These are phyloP conservation scores for Coemansia sp. DNA, from an alignment of 371 early-diverging fungal species.

Conservation along the genomic window DNA sequence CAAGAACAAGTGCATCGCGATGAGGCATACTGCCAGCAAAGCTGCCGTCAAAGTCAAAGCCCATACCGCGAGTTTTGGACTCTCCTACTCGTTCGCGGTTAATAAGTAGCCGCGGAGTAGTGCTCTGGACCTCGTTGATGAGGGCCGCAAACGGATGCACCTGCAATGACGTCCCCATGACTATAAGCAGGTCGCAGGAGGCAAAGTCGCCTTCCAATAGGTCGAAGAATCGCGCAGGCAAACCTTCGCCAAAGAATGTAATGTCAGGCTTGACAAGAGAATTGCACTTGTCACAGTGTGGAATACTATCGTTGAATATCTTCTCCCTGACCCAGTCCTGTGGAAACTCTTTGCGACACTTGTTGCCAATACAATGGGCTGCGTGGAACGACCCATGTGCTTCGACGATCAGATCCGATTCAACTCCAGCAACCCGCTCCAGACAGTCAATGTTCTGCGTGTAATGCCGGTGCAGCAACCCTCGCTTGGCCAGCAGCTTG, in stretches of 20 bases:
- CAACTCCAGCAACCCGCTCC: conserved; percentile 83
- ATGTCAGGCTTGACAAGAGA: conserved; percentile 90
- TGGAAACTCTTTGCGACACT: conserved; percentile 54
- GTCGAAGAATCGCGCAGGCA: conserved; percentile 76
- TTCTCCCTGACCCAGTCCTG: conserved; percentile 52
- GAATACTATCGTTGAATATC: conserved; percentile 63
- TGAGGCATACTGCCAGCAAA: conserved; percentile 47
- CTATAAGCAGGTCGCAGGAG: conserved; percentile 79
- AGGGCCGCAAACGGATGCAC: conserved; percentile 89
- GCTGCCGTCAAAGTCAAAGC: conserved; percentile 83
- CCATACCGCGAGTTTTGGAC: conserved; percentile 49
- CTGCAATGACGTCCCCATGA: conserved; percentile 85
- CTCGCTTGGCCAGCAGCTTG: conserved; percentile 69
- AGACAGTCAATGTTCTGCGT: conserved; percentile 96
- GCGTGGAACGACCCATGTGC: conserved; percentile 92
- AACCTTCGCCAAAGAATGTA: conserved; percentile 89
- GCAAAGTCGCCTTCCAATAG: conserved; percentile 64
- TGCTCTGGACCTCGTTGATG: conserved; percentile 60
- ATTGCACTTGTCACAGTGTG: conserved; percentile 65
- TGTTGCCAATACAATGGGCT: conserved; percentile 67
- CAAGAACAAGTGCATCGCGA: conserved; percentile 74
- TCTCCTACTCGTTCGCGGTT: conserved; percentile 81
- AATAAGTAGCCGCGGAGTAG: conserved; percentile 82
- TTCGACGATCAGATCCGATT: conserved; percentile 73
- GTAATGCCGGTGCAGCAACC: conserved; percentile 75